Percentiles rank a stretch among this genome's conserved stretches.
phyloP scores from a whole-genome alignment of 768 basidiomycete species.

The Gloeopeniophorella convolvens region DNA sequence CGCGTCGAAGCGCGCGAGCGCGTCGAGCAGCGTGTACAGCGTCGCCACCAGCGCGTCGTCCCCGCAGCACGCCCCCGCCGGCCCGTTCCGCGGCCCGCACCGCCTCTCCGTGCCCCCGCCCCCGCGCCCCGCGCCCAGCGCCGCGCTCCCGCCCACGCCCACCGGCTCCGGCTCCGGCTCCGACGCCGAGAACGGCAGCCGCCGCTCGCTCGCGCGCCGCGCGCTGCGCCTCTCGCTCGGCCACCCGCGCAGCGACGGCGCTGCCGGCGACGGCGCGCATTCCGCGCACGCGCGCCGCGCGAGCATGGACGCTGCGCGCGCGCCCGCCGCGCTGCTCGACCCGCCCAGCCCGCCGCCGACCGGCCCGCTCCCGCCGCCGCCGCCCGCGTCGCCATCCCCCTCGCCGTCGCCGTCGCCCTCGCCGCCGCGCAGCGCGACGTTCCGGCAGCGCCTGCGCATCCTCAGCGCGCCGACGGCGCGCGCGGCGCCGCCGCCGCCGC shows the following conservation, averaged over 20 bases:
- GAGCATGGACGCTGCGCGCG: constrained; percentile 24
- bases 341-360: constrained; percentile 39
- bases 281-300: constrained; percentile 25
- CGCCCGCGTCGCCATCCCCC: constrained; percentile 19
- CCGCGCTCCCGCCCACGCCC: constrained; percentile 66
- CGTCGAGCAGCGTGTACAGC: constrained; percentile 40
- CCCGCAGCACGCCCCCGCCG: constrained; percentile 37
- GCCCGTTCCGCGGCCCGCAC: constrained; percentile 36
- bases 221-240: constrained; percentile 36
- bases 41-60: constrained; percentile 22
- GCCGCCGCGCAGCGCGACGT: constrained; percentile 18
- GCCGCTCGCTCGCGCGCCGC: constrained; percentile 52
- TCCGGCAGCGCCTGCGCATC: constrained; percentile 62
- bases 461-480: constrained; percentile 41
- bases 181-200: constrained; percentile 33
- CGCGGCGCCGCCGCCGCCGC: constrained; percentile 27
- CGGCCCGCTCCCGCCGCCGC: constrained; percentile 35
- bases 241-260: constrained; percentile 34
- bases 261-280: constrained; percentile 37
- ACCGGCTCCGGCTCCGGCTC: constrained; percentile 25
- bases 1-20: constrained; percentile 20
- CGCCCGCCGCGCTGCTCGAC: constrained; percentile 36
- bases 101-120: constrained; percentile 65
- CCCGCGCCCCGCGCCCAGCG: constrained; percentile 64
- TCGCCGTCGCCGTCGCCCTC: constrained; percentile 17